Base-by-base conservation (phyloP, 2,329 filamentous ascomycete species). In the Drechslera avenae region DNA sequence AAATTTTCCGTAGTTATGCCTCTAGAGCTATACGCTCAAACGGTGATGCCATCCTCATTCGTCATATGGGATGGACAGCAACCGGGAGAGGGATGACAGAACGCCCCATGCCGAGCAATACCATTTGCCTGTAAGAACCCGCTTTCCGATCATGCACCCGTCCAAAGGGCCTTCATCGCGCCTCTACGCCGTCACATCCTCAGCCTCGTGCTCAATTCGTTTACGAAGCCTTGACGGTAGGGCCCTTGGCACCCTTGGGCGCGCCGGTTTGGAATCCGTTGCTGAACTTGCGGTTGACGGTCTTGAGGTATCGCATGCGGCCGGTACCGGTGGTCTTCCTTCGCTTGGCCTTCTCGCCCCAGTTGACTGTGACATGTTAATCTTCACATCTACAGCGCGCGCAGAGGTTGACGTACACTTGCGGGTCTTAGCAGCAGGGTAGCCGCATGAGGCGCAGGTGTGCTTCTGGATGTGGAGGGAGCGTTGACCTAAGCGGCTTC, bases 391-490 rank as follows among this genome's bases (percentile, higher is more conserved):
- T 39, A n/a, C 17, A 31, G 39, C 37, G 43, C 41, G 37, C 32
- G 36, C 39, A 57, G 23, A 48, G 49, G 43, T 46, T n/a, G 57
- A 90, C 93, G 78, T 96, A 97, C 93, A 99, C 87, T 96, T 95
- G 80, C 94, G 88, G 80, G 85, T 92, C 87, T 96, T 96, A 80
- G 94, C 94, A 77, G 91, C 83, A 77, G 94, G 94, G 83, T 97
- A 99, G 78, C 92, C 94, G 86, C 94, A 99, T 75, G 84, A 86
- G 71, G 93, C 80, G 85, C 94, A 99, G 77, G 91, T 95, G 82
- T 96, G 88, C 90, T 99, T 99, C 86, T 99, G 94, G 83, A 97
- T 87, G 88, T 99, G 94, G 81, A 97, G 88, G 75, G 94, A 96
- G 78, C 94, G 92, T 78, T 90, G 89, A 82, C 93, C 91, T 95